phyloP scores from a whole-genome alignment of 2,329 filamentous ascomycete species.

The Diplodia intermedia region DNA sequence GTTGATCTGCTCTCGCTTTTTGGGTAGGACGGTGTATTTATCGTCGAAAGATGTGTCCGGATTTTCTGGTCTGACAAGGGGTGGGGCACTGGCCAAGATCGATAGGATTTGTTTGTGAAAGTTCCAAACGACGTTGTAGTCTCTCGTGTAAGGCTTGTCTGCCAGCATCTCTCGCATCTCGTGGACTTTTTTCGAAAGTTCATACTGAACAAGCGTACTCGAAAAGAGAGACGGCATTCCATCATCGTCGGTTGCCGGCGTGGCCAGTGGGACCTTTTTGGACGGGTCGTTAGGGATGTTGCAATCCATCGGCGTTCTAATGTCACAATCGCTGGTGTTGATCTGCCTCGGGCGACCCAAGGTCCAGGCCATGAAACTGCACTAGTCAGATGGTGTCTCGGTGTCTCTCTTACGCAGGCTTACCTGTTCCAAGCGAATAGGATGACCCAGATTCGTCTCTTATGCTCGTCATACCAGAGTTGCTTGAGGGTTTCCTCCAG shows the following conservation, averaged over 20 bases:
- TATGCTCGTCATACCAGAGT: slow-evolving; percentile 18
- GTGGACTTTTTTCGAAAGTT: slow-evolving; percentile 11
- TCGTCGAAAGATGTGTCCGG: slow-evolving; percentile 8
- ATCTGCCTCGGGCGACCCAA: slow-evolving; percentile 11
- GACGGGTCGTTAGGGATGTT: slow-evolving; percentile 13
- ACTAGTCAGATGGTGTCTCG: not conserved
- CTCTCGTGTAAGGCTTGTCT: slow-evolving; percentile 17
- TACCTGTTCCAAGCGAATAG: slow-evolving; percentile 23
- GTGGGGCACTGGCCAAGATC: not conserved
- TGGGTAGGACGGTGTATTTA: not conserved
- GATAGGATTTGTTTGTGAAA: slow-evolving; percentile 17
- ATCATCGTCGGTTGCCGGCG: not conserved
- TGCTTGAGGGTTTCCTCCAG: slow-evolving; percentile 10
- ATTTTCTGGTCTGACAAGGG: not conserved
- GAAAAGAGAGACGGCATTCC: slow-evolving; percentile 1
- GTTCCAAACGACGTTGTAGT: slow-evolving; percentile 9
- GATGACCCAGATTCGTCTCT: slow-evolving; percentile 16
- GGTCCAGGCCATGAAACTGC: slow-evolving; percentile 14
- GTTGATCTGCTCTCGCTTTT: slow-evolving; percentile 5
- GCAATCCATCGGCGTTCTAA: slow-evolving; percentile 16
- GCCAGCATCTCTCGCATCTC: slow-evolving; percentile 10
- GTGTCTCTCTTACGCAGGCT: not conserved
- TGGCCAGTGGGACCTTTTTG: slow-evolving; percentile 7
- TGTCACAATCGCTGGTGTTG: slow-evolving; percentile 19
- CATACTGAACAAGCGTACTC: slow-evolving; percentile 2